phyloP scores from a whole-genome alignment of 495 filamentous ascomycete species.

The Penicillium flavigenum region DNA sequence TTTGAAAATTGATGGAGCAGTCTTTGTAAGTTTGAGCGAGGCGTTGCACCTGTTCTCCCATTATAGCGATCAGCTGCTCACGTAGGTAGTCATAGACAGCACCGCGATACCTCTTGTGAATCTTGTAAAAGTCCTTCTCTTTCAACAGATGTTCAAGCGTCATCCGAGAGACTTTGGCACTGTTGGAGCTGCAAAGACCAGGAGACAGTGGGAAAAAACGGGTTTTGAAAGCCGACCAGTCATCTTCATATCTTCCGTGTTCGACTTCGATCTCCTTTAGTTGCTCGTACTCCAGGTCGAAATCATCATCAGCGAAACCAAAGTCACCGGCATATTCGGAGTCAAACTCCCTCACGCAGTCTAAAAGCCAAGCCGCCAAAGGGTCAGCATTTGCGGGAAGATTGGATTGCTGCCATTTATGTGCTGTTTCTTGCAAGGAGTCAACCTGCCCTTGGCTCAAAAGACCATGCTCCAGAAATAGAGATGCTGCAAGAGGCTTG shows the following conservation, averaged over 20 bases:
- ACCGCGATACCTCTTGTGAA: conserved; percentile 53
- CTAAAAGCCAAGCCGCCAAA: conserved; percentile 64
- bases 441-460: conserved; percentile 61
- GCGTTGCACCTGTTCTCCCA: conserved; percentile 44
- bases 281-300: conserved; percentile 64
- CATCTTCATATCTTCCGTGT: conserved; percentile 49
- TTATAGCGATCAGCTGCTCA: conserved; percentile 38
- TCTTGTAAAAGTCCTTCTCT: conserved; percentile 55
- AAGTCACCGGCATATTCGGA: conserved; percentile 43
- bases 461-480: conserved; percentile 52
- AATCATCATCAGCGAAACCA: conserved; percentile 57
- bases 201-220: conserved; percentile 45
- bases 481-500: conserved; percentile 22
- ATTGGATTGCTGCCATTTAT: conserved; percentile 46
- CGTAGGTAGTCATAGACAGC: conserved; percentile 60
- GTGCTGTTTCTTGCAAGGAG: conserved; percentile 56
- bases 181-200: conserved; percentile 41
- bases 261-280: conserved; percentile 66
- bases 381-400: conserved; percentile 42
- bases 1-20: conserved; percentile 39
- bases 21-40: conserved; percentile 44
- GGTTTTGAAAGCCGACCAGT: conserved; percentile 56
- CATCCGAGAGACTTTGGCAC: conserved; percentile 3
- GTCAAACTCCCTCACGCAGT: conserved; percentile 41
- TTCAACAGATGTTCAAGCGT: conserved; percentile 22